These are phyloP conservation scores for Allium sativum DNA, from an alignment of 106 monocot species.

Conservation along the genomic window DNA sequence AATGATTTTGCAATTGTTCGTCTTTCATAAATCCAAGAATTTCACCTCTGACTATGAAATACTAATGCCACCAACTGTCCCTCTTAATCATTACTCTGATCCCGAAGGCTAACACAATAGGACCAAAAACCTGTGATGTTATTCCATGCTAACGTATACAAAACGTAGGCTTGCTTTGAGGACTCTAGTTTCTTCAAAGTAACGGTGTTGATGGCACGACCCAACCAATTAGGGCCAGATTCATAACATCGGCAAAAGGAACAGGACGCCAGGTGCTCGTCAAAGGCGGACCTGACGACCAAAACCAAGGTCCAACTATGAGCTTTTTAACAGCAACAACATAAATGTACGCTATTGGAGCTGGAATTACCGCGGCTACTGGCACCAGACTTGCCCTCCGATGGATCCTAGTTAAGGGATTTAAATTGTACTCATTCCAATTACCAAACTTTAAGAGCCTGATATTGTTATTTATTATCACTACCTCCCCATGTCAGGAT, in stretches of 20 bases:
- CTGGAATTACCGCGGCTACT: conserved; percentile 7
- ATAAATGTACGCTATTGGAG: conserved; percentile 13
- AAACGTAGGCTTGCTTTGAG: no score
- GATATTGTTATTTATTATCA: conserved; percentile 3
- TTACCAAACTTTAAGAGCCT: no score
- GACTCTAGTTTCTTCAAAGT: conserved; percentile 10
- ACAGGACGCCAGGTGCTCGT: not conserved
- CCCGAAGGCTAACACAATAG: no score
- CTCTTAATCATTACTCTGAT: no score
- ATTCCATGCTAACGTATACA: no score
- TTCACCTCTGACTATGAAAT: no score
- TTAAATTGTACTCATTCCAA: no score
- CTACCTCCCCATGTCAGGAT: conserved; percentile 17
- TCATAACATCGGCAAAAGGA: conserved; percentile 4
- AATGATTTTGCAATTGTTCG: no score
- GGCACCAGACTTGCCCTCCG: conserved; percentile 16
- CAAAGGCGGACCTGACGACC: conserved; percentile 5
- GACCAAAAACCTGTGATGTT: no score
- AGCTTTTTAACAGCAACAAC: conserved; percentile 23
- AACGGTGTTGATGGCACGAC: not conserved
- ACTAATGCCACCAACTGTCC: no score
- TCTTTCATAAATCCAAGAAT: no score
- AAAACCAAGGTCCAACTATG: conserved; percentile 16
- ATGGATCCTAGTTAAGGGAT: no score
- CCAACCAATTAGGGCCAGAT: conserved; percentile 2